Conservation (phyloP, 1,284 basidiomycete species). For the Leccinum subfulvum region DNA sequence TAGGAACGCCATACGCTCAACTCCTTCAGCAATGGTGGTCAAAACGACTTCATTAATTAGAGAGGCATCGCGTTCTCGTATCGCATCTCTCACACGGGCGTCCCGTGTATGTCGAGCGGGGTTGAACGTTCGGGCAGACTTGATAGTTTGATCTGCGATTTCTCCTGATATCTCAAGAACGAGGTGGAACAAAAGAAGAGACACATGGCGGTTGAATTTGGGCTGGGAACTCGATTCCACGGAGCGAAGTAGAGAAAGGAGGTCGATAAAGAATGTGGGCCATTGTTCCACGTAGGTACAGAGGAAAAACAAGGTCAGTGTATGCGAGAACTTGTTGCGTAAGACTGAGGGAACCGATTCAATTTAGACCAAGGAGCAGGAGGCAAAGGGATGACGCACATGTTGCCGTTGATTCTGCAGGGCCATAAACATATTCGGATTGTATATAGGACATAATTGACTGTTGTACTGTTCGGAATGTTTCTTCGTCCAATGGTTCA, state of each 20-base stretch:
- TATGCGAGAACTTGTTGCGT: conserved; percentile 97
- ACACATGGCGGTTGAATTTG: conserved; percentile 76
- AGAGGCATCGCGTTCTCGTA: conserved; percentile 85
- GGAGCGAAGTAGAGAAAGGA: conserved; percentile 73
- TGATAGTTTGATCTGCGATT: conserved; percentile 88
- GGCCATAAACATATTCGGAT: conserved; percentile 75
- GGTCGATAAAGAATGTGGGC: conserved; percentile 78
- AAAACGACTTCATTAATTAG: conserved; percentile 87
- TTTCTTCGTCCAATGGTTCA: conserved; percentile 66
- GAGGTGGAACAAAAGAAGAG: conserved; percentile 83
- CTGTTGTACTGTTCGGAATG: conserved; percentile 69
- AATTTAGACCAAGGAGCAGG: conserved; percentile 7
- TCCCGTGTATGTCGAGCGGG: conserved; percentile 75
- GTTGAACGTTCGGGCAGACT: conserved; percentile 74
- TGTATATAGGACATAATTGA: conserved; percentile 73
- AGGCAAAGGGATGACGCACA: conserved; percentile 51
- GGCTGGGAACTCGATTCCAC: conserved; percentile 52
- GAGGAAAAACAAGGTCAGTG: conserved; percentile 92
- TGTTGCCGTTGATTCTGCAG: conserved; percentile 68
- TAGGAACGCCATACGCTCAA: conserved; percentile 56
- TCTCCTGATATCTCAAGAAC: conserved; percentile 91
- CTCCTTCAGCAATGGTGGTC: conserved; percentile 76
- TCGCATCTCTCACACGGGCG: conserved; percentile 81
- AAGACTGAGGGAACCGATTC: conserved; percentile 52
- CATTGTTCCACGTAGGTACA: conserved; percentile 84